Base-by-base conservation (phyloP, 2,329 filamentous ascomycete species). In the Myriosclerotinia scirpicola region DNA sequence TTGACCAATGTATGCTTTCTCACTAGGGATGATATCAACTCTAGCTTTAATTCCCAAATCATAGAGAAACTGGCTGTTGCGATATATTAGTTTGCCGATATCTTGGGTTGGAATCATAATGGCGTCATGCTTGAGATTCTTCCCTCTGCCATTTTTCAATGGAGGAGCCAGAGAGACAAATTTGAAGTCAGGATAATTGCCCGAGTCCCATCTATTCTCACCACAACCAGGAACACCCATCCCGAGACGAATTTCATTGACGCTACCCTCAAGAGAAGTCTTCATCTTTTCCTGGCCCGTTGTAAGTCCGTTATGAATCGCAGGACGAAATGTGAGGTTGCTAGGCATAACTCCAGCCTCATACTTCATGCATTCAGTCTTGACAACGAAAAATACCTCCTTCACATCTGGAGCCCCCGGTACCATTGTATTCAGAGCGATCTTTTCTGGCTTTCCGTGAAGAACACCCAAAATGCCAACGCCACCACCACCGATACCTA, bases 291-390 rank as follows among this genome's bases (percentile, higher is more conserved):
- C 22, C 48, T 63, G 48, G 9, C 60, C 9, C 2, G 2, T 1
- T 0, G 59, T 62, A 8, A 62, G 50, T 2, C 59, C 36, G 8
- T 52, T 44, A 20, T 62, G 36, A 3, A 54, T 53, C 0, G 48
- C 36, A 0, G 34, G 48, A 2, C 59, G 59, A 9, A 62, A 40
- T 0, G 48, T 62, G 1, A 54, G 2, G 3, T 30, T 12, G 4
- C 12, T 22, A 53, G 48, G 34, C 26, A 62, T 54, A 2, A 8
- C n/a, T 8, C 36, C 48, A 9, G 34, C 9, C 12, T 20, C 17
- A 1, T 54, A 40, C 22, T 62, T 52, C 59, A 62, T 62, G 4
- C 48, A 42, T 14, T 62, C 34, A 4, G 59, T 40, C n/a, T 62
- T 54, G 1, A 62, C 22, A 0, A 62, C 59, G 1, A 62, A 62